Percentiles rank a stretch among this genome's conserved stretches.
phyloP scores from a whole-genome alignment of 148 eudicot genomes.

The Camellia japonica region DNA sequence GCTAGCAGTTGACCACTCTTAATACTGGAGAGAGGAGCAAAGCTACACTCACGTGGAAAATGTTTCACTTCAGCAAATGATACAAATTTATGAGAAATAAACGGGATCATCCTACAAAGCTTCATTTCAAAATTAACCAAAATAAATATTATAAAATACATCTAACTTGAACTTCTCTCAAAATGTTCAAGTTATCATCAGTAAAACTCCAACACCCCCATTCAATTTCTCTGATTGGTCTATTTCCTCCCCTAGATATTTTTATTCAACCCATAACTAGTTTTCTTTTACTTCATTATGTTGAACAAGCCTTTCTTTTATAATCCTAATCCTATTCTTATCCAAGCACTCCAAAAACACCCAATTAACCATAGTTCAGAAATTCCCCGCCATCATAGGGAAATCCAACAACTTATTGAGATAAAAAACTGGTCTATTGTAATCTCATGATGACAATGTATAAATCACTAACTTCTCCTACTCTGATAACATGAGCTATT shows the following conservation, averaged over 20 bases:
- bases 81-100: not conserved
- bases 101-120: not conserved
- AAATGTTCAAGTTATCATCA: not conserved
- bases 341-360: not conserved
- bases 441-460: not conserved
- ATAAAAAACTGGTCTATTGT: not conserved
- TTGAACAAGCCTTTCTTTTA: not conserved
- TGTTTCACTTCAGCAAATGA: not conserved
- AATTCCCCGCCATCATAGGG: not conserved
- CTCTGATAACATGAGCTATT: not conserved
- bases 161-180: not conserved
- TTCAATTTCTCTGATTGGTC: not conserved
- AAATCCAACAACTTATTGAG: not conserved
- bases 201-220: not conserved
- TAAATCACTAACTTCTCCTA: not conserved
- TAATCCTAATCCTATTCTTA: conserved; percentile 6
- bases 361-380: not conserved
- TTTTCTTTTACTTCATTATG: conserved; percentile 4
- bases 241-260: not conserved
- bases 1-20: not conserved
- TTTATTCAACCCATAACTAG: not conserved
- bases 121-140: not conserved
- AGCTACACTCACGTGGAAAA: not conserved
- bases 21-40: conserved; percentile 10
- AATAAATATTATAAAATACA: not conserved